Base-by-base conservation (phyloP, 768 basidiomycete species). In the Boletus subcaerulescens region DNA sequence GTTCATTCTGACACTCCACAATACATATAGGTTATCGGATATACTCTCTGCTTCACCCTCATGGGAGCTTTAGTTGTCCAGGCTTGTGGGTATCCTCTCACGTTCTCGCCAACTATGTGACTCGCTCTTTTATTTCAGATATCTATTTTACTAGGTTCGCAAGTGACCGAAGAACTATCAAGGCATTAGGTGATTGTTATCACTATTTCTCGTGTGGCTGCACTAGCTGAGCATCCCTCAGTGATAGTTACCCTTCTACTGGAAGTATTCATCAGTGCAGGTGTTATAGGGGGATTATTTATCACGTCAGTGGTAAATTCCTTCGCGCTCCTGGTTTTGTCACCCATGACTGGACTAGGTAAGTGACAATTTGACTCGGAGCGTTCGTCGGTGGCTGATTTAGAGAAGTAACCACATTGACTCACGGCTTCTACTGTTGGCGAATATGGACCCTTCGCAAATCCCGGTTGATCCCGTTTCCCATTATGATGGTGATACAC, bases 91-190 rank as follows among this genome's bases (percentile, higher is more conserved):
- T 47, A 7, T n/a, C 24, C 12, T 44, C 11, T 13, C 6, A 20
- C 14, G 11, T 26, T 15, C n/a, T 5, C 4, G 9, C 12, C 26
- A 26, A 26, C 26, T 26, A 26, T 26, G 26, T 26, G 26, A 26
- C 26, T 26, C 9, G 1, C 26, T 26, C 26, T 26, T 26, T 9
- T 18, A 5, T 6, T 40, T 26, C 20, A 67, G 64, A 58, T 42
- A 53, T 64, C 15, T 65, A 65, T 35, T 59, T 60, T 38, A 50
- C 49, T 15, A 50, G 31, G 41, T 65, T 67, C 35, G 12, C 35
- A 35, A 13, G 14, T n/a, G 38, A 39, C 38, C 14, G 38, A 7
- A 39, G 17, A 39, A 18, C 29, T 39, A 54, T 50, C 17, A 65
- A 61, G 48, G 45, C 35, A 33, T 17, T 62, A 18, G 66, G 65